Evolutionary conservation across 169 alveolate species (phyloP), one percentile per base, ranked within the genome.

Genomic region (Sarcocystis neurona): DNA sequence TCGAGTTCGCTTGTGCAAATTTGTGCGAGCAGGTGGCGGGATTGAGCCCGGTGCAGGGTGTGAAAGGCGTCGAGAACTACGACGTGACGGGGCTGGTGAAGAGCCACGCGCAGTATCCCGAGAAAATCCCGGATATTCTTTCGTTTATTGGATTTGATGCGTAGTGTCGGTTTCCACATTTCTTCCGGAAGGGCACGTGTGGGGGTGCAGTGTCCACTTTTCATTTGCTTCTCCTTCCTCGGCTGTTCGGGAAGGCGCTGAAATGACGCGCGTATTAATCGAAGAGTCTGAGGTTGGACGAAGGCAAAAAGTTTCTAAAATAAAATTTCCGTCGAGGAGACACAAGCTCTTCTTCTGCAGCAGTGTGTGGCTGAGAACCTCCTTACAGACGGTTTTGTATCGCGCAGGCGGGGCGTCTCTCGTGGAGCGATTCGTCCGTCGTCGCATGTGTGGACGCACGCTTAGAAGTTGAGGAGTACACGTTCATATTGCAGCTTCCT

Each of bases 11-110:
- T 18, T 18, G 8, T 70, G 8, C 20, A 3, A 30, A 5, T 27
- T 32, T 18, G 50, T 63, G 50, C 44, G 1, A n/a, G 27, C 72
- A 88, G 89, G 94, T 92, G 34, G 95, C 95, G 46, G 95, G 93
- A n/a, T 89, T 92, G 41, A 72, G 90, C 37, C 94, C 94, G 0
- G 92, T 89, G 48, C 48, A 79, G 58, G 80, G 72, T n/a, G 91
- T 89, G 66, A 60, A 79, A 0, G 94, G 94, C 2, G 92, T 92
- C 27, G 94, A 92, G 85, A 92, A 92, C 84, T 78, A 50, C 30
- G 94, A 92, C 58, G 92, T 89, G 47, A 68, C 91, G 0, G 91
- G 91, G 23, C 77, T 92, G 66, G 93, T 92, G 12, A 78, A 92
- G 78, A 78, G 93, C 60, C 94, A 92, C 82, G 89, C 86, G 23